phyloP scores from a whole-genome alignment of 2,329 filamentous ascomycete genomes.

The Moelleriella libera region DNA sequence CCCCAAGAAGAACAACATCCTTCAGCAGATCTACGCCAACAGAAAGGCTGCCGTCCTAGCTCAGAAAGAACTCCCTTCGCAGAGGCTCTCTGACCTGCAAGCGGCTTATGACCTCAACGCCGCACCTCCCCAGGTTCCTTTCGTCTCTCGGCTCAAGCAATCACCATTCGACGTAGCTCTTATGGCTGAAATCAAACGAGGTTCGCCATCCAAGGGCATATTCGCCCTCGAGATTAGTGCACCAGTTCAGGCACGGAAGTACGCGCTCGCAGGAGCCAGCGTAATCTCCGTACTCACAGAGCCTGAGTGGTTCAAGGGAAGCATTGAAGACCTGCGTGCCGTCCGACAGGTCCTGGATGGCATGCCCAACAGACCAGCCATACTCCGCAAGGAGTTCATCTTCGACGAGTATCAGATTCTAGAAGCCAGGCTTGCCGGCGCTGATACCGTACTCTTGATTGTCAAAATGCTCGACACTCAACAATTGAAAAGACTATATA shows the following conservation, averaged over 20 bases:
- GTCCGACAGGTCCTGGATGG: slow-evolving; percentile 81
- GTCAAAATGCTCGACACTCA: slow-evolving; percentile 89
- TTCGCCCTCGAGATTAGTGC: slow-evolving; percentile 82
- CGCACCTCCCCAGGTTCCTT: slow-evolving; percentile 70
- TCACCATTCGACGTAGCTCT: slow-evolving; percentile 81
- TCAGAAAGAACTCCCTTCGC: slow-evolving; percentile 77
- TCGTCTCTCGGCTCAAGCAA: slow-evolving; percentile 64
- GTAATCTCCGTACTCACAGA: slow-evolving; percentile 98
- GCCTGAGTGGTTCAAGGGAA: slow-evolving; percentile 98
- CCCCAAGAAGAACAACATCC: slow-evolving; percentile 63
- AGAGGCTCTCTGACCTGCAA: slow-evolving; percentile 69
- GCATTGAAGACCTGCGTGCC: slow-evolving; percentile 78
- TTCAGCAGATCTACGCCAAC: slow-evolving; percentile 81
- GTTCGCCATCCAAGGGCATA: slow-evolving; percentile 88
- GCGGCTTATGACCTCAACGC: slow-evolving; percentile 74
- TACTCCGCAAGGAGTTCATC: slow-evolving; percentile 91
- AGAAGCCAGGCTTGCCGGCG: slow-evolving; percentile 81
- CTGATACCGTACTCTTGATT: slow-evolving; percentile 87
- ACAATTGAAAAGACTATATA: slow-evolving; percentile 64
- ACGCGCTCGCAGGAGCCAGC: slow-evolving; percentile 86
- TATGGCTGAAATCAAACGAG: slow-evolving; percentile 95
- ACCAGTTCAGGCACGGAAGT: slow-evolving; percentile 77
- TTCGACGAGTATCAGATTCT: slow-evolving; percentile 98
- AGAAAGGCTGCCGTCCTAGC: slow-evolving; percentile 61
- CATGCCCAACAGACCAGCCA: slow-evolving; percentile 82